phyloP scores from a whole-genome alignment of 345 rosid species.

The Lenwebbia sp. region DNA sequence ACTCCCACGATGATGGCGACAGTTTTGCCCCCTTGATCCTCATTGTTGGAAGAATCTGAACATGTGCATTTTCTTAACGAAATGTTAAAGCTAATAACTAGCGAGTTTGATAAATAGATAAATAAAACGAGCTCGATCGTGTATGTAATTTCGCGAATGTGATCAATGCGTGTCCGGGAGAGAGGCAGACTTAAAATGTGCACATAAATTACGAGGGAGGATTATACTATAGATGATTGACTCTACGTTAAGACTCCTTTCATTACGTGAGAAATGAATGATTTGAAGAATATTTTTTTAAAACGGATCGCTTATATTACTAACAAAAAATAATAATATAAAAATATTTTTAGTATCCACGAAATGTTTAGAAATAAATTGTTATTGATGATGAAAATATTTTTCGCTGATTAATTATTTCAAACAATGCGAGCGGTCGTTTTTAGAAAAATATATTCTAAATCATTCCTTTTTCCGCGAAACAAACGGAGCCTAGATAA shows the following conservation, averaged over 20 bases:
- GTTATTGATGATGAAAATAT: too few relatives aligned
- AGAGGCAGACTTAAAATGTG: neutral
- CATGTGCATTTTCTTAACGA: neutral
- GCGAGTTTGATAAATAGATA: neutral
- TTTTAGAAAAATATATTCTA: too few relatives aligned
- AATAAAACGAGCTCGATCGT: neutral
- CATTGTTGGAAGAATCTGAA: constrained; percentile 45
- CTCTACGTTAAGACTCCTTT: neutral
- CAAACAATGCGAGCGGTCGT: too few relatives aligned
- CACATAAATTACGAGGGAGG: neutral
- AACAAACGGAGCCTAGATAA: neutral
- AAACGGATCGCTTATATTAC: too few relatives aligned
- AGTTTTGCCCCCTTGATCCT: constrained; percentile 62
- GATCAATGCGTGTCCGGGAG: neutral
- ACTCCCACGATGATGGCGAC: constrained; percentile 78
- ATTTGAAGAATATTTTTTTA: too few relatives aligned
- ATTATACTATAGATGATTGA: neutral
- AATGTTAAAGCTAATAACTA: neutral
- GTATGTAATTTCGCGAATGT: neutral
- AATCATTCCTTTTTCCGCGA: too few relatives aligned
- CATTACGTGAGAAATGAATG: too few relatives aligned
- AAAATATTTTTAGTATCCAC: too few relatives aligned
- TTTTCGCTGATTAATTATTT: too few relatives aligned
- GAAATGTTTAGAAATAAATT: too few relatives aligned
- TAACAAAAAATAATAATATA: too few relatives aligned